Percentiles rank a stretch among this genome's conserved stretches.
These are phyloP conservation scores for Eimeria nieschulzi DNA, from an alignment of 169 alveolate genomes.

Conservation along the genomic window DNA sequence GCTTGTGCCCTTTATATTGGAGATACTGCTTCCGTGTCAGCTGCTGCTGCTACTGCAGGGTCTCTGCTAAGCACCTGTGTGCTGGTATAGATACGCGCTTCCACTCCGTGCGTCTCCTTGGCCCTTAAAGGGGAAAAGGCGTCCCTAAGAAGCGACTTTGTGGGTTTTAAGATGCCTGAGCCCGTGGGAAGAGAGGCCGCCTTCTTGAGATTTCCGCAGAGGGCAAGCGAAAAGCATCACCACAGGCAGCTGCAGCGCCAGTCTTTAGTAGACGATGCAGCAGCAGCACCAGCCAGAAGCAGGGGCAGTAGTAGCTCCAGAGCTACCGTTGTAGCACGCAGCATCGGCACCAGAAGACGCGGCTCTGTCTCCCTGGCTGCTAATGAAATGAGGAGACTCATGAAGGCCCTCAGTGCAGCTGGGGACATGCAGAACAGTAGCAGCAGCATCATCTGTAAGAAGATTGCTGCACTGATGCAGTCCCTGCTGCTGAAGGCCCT, in stretches of 20 bases:
- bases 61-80: too few species aligned
- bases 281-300: slow-evolving; percentile 17
- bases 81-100: too few species aligned
- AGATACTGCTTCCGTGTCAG: too few species aligned
- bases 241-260: background rate
- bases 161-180: slow-evolving; percentile 35
- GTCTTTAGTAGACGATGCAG: background rate
- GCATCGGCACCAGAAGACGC: background rate
- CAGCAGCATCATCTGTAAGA: background rate
- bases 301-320: background rate
- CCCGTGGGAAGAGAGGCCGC: slow-evolving; percentile 36
- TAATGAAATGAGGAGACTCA: slow-evolving; percentile 19
- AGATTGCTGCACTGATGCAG: slow-evolving; percentile 20
- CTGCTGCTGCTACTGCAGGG: too few species aligned
- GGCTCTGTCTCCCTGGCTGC: slow-evolving; percentile 3
- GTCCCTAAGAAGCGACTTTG: background rate
- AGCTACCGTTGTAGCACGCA: background rate
- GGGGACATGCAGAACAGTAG: background rate
- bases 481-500: slow-evolving; percentile 41
- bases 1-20: too few species aligned
- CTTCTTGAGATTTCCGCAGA: slow-evolving; percentile 4
- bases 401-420: slow-evolving; percentile 9
- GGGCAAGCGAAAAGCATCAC: background rate
- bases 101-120: too few species aligned
- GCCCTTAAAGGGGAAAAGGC: too few species aligned